These are phyloP conservation scores for Fusarium neocosmosporiellum DNA, from an alignment of 2,329 filamentous ascomycete genomes.

Conservation along the genomic window DNA sequence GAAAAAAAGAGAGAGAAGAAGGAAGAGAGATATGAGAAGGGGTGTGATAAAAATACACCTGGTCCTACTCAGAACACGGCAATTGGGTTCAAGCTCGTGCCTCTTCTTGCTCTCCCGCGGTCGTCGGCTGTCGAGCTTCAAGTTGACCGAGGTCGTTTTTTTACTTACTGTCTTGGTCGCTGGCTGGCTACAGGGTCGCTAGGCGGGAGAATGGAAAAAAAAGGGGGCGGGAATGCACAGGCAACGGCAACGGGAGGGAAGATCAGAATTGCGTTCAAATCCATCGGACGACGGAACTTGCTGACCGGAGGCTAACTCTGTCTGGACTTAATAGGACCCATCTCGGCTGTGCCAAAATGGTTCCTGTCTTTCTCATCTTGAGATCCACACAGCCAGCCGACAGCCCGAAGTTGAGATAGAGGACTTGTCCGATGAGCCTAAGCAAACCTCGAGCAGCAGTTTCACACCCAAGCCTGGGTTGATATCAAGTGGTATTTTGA, in stretches of 20 bases:
- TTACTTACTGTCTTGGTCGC: neutral
- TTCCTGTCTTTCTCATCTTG: neutral
- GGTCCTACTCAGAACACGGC: constrained; percentile 10
- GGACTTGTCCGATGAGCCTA: constrained; percentile 6
- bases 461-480: neutral
- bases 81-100: constrained; percentile 13
- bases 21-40: constrained; percentile 16
- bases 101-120: constrained; percentile 24
- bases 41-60: constrained; percentile 21
- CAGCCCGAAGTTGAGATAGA: constrained; percentile 6
- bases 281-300: constrained; percentile 22
- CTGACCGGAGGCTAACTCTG: constrained; percentile 27
- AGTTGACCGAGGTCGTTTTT: constrained; percentile 36
- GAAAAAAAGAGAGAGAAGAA: constrained; percentile 8
- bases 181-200: constrained; percentile 6
- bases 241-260: neutral
- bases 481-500: neutral
- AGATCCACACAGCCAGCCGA: constrained; percentile 23
- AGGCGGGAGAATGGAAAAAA: constrained; percentile 25
- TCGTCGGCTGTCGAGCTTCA: constrained; percentile 37
- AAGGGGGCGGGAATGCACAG: neutral
- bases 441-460: neutral
- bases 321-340: constrained; percentile 12
- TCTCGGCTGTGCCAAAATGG: constrained; percentile 25
- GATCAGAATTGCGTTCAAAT: constrained; percentile 4